A percentile compares a stretch with the other conserved stretches of the same genome.
Conservation (phyloP, 1,139 yeast genomes). For the Candida sojae region DNA sequence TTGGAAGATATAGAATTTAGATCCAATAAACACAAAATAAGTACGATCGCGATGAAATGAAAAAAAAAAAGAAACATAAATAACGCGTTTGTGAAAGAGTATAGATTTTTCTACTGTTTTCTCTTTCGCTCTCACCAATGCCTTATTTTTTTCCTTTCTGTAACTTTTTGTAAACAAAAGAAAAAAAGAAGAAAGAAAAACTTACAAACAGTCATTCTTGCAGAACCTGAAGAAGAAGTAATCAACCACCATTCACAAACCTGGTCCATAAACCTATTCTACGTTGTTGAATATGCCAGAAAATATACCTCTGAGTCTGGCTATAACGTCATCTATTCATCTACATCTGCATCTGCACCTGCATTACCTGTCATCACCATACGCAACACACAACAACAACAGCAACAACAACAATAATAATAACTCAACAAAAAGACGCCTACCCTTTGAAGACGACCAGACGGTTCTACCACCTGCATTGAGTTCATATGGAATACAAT, state of each 20-base stretch:
- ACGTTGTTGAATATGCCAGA: not conserved
- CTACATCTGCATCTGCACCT: not conserved
- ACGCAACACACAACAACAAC: not conserved
- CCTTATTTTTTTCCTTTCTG: not conserved
- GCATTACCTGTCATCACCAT: slow-evolving; percentile 3
- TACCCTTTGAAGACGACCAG: slow-evolving; percentile 47
- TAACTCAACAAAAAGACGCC: slow-evolving; percentile 12
- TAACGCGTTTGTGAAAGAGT: not conserved
- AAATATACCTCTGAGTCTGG: not conserved
- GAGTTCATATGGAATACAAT: slow-evolving; percentile 54
- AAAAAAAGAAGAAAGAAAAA: not conserved
- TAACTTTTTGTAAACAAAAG: slow-evolving; percentile 1
- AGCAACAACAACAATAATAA: not conserved
- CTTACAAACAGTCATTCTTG: not conserved
- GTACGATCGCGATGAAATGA: not conserved
- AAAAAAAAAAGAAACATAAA: not conserved
- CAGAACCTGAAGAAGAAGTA: not conserved
- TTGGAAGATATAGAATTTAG: not conserved
- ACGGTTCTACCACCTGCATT: slow-evolving; percentile 65
- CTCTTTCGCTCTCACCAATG: not conserved
- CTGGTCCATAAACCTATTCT: not conserved
- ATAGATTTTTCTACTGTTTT: not conserved
- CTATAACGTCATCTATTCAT: not conserved
- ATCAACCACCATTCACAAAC: not conserved
- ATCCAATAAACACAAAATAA: not conserved